Conservation (phyloP, 2,329 filamentous ascomycete species). For the Parafenestella ontariensis region DNA sequence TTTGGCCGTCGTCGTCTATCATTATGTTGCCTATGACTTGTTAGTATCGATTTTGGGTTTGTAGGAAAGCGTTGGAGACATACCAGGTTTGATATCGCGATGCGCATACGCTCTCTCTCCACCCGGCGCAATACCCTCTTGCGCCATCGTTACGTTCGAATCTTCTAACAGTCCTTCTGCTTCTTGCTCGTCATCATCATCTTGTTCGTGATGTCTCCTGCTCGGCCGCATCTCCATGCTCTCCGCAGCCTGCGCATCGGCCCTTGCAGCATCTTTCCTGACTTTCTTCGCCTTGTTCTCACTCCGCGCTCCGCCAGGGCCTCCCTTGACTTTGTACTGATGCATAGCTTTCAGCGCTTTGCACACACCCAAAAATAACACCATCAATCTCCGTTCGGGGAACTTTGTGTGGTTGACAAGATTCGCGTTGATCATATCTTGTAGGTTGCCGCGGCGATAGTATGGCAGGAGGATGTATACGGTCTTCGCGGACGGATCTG, state of each 20-base stretch:
- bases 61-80: constrained; percentile 32
- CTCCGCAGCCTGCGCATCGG: constrained; percentile 58
- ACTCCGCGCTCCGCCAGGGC: constrained; percentile 58
- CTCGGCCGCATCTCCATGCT: constrained; percentile 53
- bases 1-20: constrained; percentile 89
- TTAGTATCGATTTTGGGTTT: constrained; percentile 11
- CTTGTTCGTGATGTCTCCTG: constrained; percentile 49
- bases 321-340: constrained; percentile 73
- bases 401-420: constrained; percentile 93
- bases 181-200: constrained; percentile 76
- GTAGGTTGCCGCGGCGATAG: constrained; percentile 91
- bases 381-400: constrained; percentile 86
- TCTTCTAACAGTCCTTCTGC: constrained; percentile 85
- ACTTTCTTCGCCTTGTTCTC: constrained; percentile 63
- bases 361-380: constrained; percentile 90
- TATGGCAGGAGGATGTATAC: constrained; percentile 97
- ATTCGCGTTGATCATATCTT: constrained; percentile 99
- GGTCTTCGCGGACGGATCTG: constrained; percentile 77
- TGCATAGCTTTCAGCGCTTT: constrained; percentile 90
- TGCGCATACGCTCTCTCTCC: constrained; percentile 82
- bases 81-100: constrained; percentile 95
- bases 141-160: constrained; percentile 71
- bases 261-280: constrained; percentile 62
- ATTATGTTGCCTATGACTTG: constrained; percentile 83
- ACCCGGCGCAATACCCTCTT: constrained; percentile 72